Evolutionary conservation across 108 stramenopile species (phyloP).

Genomic region (Cyclotella choctawhatcheeana): DNA sequence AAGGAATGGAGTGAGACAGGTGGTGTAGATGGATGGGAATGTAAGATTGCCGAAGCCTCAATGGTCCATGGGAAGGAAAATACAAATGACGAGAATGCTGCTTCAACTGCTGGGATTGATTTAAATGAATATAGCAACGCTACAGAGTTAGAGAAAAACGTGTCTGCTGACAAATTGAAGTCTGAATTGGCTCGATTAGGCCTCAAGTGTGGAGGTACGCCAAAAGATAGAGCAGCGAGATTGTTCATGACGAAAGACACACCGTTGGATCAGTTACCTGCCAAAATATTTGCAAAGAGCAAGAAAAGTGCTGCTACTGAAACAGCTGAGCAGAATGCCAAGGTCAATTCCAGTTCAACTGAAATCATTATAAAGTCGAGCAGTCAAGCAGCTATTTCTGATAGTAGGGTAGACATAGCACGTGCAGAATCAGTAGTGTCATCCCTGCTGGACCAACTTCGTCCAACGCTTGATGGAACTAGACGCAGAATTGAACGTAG

Average conservation of each 20-base stretch:
- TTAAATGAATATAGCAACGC: conserved; percentile 62
- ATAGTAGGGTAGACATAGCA: conserved; percentile 80
- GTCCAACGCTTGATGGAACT: conserved; percentile 91
- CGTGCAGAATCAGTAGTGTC: conserved; percentile 71
- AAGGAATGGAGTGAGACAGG: conserved; percentile 64
- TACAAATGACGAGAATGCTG: conserved; percentile 1
- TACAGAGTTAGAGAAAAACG: conserved; percentile 62
- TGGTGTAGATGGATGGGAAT: conserved; percentile 71
- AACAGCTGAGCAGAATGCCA: conserved; percentile 9
- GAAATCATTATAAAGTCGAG: neutral
- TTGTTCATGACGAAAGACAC: conserved; percentile 91
- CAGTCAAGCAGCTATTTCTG: conserved; percentile 5
- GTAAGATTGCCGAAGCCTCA: conserved; percentile 61
- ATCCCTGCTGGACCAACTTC: conserved; percentile 84
- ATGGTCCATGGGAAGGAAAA: conserved; percentile 32
- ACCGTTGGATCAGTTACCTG: conserved; percentile 80
- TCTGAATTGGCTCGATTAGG: conserved; percentile 87
- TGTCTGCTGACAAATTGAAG: conserved; percentile 89
- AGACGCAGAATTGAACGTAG: conserved; percentile 86
- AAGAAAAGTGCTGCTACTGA: conserved; percentile 15
- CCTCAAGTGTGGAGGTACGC: conserved; percentile 96
- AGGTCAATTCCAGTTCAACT: conserved; percentile 12
- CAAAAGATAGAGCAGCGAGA: conserved; percentile 87
- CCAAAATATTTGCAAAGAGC: conserved; percentile 77
- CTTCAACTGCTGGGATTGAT: conserved; percentile 52